phyloP scores from a whole-genome alignment of 108 stramenopile genomes.

The Asterionellopsis glacialis region DNA sequence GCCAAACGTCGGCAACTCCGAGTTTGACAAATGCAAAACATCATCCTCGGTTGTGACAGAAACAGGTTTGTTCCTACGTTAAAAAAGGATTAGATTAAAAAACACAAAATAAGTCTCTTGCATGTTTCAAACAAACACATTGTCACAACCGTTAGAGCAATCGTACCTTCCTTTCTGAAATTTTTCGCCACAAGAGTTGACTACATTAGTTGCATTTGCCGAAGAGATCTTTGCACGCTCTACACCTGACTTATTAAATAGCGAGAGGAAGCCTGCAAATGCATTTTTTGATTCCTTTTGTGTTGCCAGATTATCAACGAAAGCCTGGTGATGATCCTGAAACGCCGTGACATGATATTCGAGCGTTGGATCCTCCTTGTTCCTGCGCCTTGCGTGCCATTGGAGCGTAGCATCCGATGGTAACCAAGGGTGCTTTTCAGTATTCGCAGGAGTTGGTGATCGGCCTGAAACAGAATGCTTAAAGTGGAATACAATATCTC shows the following conservation, averaged over 20 bases:
- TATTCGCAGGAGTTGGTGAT: conserved; percentile 57
- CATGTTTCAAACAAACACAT: conserved; percentile 3
- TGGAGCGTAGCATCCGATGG: conserved; percentile 80
- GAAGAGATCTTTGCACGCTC: conserved; percentile 78
- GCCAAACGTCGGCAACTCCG: conserved; percentile 92
- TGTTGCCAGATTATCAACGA: conserved; percentile 62
- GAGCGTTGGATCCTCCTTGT: conserved; percentile 57
- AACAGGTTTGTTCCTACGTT: conserved; percentile 57
- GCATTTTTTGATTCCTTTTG: conserved; percentile 28
- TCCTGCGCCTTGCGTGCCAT: conserved; percentile 62
- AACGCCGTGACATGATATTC: conserved; percentile 75
- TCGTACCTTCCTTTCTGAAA: conserved; percentile 73
- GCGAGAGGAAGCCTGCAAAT: conserved; percentile 68
- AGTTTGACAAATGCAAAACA: conserved; percentile 84
- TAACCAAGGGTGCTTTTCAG: conserved; percentile 70
- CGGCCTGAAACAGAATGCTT: conserved; percentile 85
- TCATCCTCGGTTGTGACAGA: conserved; percentile 90
- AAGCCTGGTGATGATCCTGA: conserved; percentile 61
- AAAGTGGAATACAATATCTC: conserved; percentile 98
- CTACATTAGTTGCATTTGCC: conserved; percentile 86
- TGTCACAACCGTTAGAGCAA: background rate
- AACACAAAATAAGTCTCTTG: background rate
- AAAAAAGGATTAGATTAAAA: background rate
- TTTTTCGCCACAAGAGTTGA: conserved; percentile 87
- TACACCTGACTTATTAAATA: conserved; percentile 60